phyloP scores from a whole-genome alignment of 176 grass and related monocot species.

The Ampelocalamus luodianensis region DNA sequence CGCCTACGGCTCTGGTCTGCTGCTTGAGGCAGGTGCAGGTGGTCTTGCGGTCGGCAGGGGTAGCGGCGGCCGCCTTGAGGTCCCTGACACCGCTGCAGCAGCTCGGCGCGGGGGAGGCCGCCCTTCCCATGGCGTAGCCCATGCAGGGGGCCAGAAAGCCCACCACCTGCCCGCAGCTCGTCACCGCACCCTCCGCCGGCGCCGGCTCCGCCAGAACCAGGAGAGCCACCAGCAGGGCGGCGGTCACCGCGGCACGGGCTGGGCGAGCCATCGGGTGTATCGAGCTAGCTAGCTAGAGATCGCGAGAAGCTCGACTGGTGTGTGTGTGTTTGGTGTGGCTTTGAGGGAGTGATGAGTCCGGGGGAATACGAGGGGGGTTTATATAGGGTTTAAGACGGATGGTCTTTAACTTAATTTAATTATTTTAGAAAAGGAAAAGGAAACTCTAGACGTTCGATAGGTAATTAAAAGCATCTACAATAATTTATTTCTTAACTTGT shows the following conservation, averaged over 20 bases:
- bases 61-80: conserved; percentile 27
- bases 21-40: conserved; percentile 55
- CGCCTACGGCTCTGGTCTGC: background rate
- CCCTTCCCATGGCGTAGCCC: conserved; percentile 31
- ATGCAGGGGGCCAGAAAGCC: background rate
- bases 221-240: conserved; percentile 27
- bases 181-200: conserved; percentile 11
- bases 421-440: no score
- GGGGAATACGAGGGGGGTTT: no score
- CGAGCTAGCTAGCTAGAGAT: no score
- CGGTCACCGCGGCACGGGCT: background rate
- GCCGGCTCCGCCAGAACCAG: background rate
- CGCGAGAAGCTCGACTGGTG: no score
- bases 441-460: no score
- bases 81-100: conserved; percentile 55
- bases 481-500: no score
- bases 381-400: no score
- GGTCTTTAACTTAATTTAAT: no score
- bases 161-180: conserved; percentile 36
- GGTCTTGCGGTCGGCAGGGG: conserved; percentile 24
- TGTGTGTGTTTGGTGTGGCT: no score
- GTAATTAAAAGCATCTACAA: no score
- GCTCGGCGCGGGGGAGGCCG: fast-evolving
- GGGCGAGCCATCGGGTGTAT: no score
- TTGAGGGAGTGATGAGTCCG: no score